Percentiles rank a stretch among this genome's conserved stretches.
phyloP scores from a whole-genome alignment of 75 land plant species.

The Sequoia sempervirens region DNA sequence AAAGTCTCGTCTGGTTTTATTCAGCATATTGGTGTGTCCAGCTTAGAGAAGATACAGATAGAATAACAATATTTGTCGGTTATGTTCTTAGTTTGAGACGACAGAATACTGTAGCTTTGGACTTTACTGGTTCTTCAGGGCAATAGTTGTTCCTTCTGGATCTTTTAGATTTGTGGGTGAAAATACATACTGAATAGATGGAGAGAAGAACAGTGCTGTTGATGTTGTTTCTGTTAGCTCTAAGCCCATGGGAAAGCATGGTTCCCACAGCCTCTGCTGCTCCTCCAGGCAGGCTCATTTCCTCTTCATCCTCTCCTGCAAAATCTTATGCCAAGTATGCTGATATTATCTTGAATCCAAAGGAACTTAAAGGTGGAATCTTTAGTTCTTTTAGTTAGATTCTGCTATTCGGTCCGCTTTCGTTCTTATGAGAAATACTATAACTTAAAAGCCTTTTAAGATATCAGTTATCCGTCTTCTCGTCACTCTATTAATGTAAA shows the following conservation, averaged over 20 bases:
- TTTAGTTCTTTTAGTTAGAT: slow-evolving; percentile 8
- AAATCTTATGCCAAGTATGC: slow-evolving; percentile 15
- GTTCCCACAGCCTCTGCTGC: slow-evolving; percentile 7
- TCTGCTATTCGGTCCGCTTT: slow-evolving; percentile 1
- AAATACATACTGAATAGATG: not conserved
- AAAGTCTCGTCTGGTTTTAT: not conserved
- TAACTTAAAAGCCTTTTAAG: not conserved
- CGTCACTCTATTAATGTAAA: not conserved
- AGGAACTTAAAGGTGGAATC: slow-evolving; percentile 8
- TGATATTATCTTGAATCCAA: slow-evolving; percentile 10
- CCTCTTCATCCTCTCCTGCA: not conserved
- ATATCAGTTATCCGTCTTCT: not conserved
- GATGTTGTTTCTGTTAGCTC: not conserved
- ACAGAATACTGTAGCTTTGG: not conserved
- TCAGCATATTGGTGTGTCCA: not conserved
- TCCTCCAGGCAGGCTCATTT: slow-evolving; percentile 10
- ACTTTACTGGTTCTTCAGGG: not conserved
- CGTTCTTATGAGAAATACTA: not conserved
- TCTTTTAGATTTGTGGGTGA: not conserved
- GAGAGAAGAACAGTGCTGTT: not conserved
- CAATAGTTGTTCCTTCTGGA: not conserved
- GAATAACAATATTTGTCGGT: not conserved
- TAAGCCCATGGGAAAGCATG: not conserved
- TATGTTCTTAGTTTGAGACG: not conserved
- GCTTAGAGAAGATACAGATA: not conserved